A percentile compares a stretch with the other conserved stretches of the same genome.
Conservation (phyloP, 148 eudicot genomes). For the Simmondsia chinensis region DNA sequence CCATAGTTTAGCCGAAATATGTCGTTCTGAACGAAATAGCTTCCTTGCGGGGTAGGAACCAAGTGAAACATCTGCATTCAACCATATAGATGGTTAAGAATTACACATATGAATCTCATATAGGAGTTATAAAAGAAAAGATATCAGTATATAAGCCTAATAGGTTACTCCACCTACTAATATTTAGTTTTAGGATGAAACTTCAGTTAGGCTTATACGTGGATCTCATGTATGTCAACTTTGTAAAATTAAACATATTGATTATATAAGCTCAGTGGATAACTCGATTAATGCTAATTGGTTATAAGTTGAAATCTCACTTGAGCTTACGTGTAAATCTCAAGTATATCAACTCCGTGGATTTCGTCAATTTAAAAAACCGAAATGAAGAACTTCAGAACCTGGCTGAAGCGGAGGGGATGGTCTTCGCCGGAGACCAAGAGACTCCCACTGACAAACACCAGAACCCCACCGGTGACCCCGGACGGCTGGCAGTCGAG, state of each 20-base stretch:
- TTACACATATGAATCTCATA: neutral
- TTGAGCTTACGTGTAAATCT: neutral
- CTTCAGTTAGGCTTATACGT: no score
- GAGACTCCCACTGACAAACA: slow-evolving; percentile 76
- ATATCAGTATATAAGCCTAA: neutral
- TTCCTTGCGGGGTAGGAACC: slow-evolving; percentile 55
- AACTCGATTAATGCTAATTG: no score
- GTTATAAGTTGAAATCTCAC: no score
- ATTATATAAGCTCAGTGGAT: no score
- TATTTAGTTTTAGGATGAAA: no score
- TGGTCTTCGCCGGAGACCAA: slow-evolving; percentile 67
- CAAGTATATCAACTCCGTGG: no score
- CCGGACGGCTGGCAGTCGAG: slow-evolving; percentile 66
- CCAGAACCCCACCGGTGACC: slow-evolving; percentile 46
- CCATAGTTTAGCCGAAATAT: slow-evolving; percentile 82
- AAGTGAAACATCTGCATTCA: slow-evolving; percentile 70
- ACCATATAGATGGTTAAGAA: neutral
- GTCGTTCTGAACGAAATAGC: slow-evolving; percentile 69
- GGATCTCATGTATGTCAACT: no score
- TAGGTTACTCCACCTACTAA: no score
- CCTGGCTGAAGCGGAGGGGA: slow-evolving; percentile 77
- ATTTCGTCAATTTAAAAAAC: no score
- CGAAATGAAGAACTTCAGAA: neutral
- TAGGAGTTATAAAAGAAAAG: neutral
- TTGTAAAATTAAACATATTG: no score